Percentiles rank a stretch among this genome's conserved stretches.
Evolutionary conservation across 1,284 basidiomycete genomes (phyloP).

Genomic region (Leucoagaricus sp.): DNA sequence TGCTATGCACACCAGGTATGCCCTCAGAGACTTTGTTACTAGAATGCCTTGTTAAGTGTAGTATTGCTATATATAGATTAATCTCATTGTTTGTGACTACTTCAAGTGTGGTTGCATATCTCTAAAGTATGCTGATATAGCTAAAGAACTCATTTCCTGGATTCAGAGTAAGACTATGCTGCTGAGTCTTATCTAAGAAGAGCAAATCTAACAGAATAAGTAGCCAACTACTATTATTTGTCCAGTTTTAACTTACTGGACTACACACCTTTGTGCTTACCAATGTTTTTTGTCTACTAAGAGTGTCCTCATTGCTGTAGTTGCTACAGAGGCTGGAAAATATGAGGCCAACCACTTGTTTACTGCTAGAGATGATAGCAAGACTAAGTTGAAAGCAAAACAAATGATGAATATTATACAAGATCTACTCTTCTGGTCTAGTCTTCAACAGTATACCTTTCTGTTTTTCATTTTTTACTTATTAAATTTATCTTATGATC

Average conservation of each 20-base stretch:
- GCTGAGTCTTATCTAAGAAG: slow-evolving; percentile 26
- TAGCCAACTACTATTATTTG: slow-evolving; percentile 23
- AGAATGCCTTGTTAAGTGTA: not conserved
- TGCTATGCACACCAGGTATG: slow-evolving; percentile 42
- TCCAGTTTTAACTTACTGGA: slow-evolving; percentile 37
- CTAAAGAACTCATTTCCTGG: slow-evolving; percentile 36
- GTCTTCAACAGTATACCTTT: slow-evolving; percentile 21
- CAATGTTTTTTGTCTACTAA: slow-evolving; percentile 16
- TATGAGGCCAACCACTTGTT: not conserved
- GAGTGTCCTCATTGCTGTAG: not conserved
- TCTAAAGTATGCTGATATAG: slow-evolving; percentile 23
- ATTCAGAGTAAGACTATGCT: slow-evolving; percentile 30
- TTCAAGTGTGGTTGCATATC: slow-evolving; percentile 26
- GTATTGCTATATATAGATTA: slow-evolving; percentile 30
- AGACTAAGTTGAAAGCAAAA: slow-evolving; percentile 23
- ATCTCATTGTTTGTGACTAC: slow-evolving; percentile 41
- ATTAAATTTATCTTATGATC: not conserved
- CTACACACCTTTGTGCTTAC: slow-evolving; percentile 34
- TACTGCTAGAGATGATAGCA: not conserved
- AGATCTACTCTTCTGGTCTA: slow-evolving; percentile 28
- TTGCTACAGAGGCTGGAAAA: not conserved
- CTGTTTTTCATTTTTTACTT: not conserved
- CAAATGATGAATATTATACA: slow-evolving; percentile 28
- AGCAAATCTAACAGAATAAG: not conserved
- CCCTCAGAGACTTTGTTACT: slow-evolving; percentile 2